Evolutionary conservation across 768 basidiomycete genomes (phyloP).

Genomic region (Gloeopeniophorella convolvens): DNA sequence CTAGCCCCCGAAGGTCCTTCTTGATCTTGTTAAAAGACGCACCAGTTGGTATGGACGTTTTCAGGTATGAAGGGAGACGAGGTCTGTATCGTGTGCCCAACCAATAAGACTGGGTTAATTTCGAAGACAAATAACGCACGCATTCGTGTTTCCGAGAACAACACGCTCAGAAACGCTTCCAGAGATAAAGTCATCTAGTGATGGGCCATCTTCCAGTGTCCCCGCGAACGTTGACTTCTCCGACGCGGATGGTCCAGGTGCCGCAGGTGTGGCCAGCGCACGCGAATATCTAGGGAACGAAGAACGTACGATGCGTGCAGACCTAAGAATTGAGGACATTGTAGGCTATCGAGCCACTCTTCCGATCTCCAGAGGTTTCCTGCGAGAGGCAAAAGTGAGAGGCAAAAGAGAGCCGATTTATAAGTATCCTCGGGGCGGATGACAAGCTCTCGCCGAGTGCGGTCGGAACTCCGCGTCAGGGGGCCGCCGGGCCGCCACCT

Average conservation of each 20-base stretch:
- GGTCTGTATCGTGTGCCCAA: conserved; percentile 42
- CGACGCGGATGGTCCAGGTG: conserved; percentile 40
- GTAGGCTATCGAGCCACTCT: no score
- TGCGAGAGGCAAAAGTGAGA: no score
- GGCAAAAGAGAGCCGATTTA: no score
- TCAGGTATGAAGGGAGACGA: conserved; percentile 79
- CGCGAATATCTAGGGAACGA: conserved; percentile 3
- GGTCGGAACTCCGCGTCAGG: conserved; percentile 4
- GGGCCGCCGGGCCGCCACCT: background rate
- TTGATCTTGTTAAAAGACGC: conserved; percentile 88
- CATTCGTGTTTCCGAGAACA: conserved; percentile 63
- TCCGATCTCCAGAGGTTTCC: no score
- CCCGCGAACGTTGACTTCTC: conserved; percentile 41
- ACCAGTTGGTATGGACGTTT: conserved; percentile 89
- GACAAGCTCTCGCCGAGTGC: no score
- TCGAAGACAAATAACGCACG: conserved; percentile 37
- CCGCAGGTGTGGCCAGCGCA: conserved; percentile 28
- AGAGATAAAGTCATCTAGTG: conserved; percentile 77
- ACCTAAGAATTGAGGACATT: conserved; percentile 14
- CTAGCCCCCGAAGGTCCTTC: conserved; percentile 87
- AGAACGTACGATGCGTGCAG: conserved; percentile 12
- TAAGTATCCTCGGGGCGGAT: no score
- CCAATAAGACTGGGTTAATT: background rate
- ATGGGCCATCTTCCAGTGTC: conserved; percentile 57
- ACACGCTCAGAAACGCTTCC: conserved; percentile 51